A percentile compares a stretch with the other conserved stretches of the same genome.
These are phyloP conservation scores for Penicillium sp. DNA, from an alignment of 2,329 filamentous ascomycete species.

Conservation along the genomic window DNA sequence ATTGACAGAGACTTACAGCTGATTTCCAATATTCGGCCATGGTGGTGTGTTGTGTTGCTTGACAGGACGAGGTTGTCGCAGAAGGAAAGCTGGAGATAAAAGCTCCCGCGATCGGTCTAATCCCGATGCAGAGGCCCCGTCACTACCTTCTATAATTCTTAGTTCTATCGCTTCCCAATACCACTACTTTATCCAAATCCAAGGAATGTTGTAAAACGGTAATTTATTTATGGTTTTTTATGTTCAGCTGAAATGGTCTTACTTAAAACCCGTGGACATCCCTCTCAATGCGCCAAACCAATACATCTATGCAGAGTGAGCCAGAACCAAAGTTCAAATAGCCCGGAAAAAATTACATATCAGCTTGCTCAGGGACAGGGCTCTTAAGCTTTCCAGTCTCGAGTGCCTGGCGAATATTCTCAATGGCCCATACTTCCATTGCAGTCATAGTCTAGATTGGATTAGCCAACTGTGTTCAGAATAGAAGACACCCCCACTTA, in stretches of 20 bases:
- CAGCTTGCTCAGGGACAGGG: conserved; percentile 71
- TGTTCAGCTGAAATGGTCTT: background rate
- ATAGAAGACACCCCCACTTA: conserved; percentile 18
- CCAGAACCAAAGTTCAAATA: background rate
- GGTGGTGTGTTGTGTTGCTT: conserved; percentile 1
- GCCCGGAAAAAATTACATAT: conserved; percentile 31
- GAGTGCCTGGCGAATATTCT: conserved; percentile 66
- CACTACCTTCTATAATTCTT: background rate
- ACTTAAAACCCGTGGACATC: background rate
- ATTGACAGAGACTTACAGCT: conserved; percentile 55
- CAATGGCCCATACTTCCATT: conserved; percentile 75
- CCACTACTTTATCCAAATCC: background rate
- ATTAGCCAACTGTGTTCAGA: background rate
- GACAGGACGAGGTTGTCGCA: background rate
- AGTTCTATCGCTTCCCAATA: background rate
- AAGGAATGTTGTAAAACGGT: background rate
- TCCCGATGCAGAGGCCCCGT: conserved; percentile 13
- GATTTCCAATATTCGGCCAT: conserved; percentile 99
- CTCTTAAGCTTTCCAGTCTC: conserved; percentile 64
- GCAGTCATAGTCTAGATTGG: conserved; percentile 49
- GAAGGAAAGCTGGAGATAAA: background rate
- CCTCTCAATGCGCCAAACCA: background rate
- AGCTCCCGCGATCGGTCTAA: conserved; percentile 10
- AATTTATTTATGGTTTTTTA: background rate
- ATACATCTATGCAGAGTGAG: background rate